Evolutionary conservation across 495 filamentous ascomycete species (phyloP).

Genomic region (Daldinia childiae): DNA sequence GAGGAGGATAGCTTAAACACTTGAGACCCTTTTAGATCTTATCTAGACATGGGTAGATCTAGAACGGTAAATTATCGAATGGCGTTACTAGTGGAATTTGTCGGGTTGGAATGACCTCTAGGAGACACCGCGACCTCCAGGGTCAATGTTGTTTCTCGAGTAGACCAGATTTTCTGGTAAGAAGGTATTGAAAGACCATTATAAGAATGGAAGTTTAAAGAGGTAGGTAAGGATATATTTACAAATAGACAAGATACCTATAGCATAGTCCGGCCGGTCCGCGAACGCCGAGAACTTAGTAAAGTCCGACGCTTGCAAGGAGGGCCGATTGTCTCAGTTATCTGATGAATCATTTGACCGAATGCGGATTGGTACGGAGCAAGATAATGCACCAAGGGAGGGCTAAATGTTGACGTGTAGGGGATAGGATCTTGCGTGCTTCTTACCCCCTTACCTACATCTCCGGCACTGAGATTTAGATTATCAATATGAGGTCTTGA

Average conservation of each 20-base stretch:
- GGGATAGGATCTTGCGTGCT: constrained; percentile 41
- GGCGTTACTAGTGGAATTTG: constrained; percentile 8
- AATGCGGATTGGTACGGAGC: constrained; percentile 33
- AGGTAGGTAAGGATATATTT: constrained; percentile 10
- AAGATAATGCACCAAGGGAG: constrained; percentile 24
- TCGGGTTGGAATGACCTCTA: background rate
- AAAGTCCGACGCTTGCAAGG: constrained; percentile 26
- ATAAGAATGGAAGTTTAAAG: background rate
- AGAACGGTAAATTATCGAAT: constrained; percentile 10
- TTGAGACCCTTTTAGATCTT: constrained; percentile 4
- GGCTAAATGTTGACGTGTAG: constrained; percentile 34
- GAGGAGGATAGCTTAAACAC: background rate
- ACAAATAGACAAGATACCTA: constrained; percentile 14
- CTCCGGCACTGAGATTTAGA: background rate
- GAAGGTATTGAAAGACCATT: background rate
- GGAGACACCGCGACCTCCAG: constrained; percentile 26
- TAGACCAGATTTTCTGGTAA: constrained; percentile 2
- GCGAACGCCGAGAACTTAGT: constrained; percentile 21
- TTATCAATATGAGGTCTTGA: background rate
- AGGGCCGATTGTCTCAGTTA: constrained; percentile 45
- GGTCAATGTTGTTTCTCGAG: constrained; percentile 14
- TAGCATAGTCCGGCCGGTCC: constrained; percentile 21
- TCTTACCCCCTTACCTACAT: constrained; percentile 28
- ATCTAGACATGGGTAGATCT: constrained; percentile 7
- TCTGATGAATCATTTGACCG: constrained; percentile 46